These are phyloP conservation scores for Geranomyces variabilis DNA, from an alignment of 192 early-diverging fungal species.

Conservation along the genomic window DNA sequence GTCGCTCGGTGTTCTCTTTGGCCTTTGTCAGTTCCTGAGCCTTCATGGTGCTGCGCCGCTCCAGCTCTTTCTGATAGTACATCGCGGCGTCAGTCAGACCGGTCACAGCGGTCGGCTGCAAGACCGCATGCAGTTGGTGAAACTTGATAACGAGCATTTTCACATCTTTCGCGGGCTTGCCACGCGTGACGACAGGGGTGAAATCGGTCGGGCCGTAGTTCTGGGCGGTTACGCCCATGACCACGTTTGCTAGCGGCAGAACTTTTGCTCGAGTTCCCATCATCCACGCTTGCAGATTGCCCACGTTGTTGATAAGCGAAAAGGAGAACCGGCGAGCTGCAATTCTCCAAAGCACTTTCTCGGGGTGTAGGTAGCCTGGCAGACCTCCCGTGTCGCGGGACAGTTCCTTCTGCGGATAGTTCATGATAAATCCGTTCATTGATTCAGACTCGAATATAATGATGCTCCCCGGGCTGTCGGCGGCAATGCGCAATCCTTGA, in stretches of 20 bases:
- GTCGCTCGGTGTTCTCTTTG: conserved; percentile 64
- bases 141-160: conserved; percentile 57
- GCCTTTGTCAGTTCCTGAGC: conserved; percentile 60
- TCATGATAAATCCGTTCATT: conserved; percentile 64
- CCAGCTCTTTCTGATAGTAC: conserved; percentile 71
- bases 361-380: neutral
- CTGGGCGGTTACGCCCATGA: conserved; percentile 63
- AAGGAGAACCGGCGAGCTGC: conserved; percentile 59
- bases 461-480: conserved; percentile 60
- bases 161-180: neutral
- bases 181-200: neutral
- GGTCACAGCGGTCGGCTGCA: conserved; percentile 73
- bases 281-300: conserved; percentile 11
- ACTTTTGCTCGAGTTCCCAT: conserved; percentile 36
- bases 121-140: conserved; percentile 66
- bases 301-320: conserved; percentile 54
- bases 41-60: conserved; percentile 58
- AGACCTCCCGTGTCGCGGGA: neutral
- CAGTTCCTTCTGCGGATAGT: conserved; percentile 33
- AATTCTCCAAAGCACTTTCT: conserved; percentile 54
- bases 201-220: conserved; percentile 47
- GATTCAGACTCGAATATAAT: conserved; percentile 61
- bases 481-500: conserved; percentile 61
- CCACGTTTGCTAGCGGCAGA: conserved; percentile 64
- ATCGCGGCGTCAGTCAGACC: conserved; percentile 64